Evolutionary conservation across 2,329 filamentous ascomycete genomes (phyloP).

Genomic region (Berkeleyomyces rouxiae): DNA sequence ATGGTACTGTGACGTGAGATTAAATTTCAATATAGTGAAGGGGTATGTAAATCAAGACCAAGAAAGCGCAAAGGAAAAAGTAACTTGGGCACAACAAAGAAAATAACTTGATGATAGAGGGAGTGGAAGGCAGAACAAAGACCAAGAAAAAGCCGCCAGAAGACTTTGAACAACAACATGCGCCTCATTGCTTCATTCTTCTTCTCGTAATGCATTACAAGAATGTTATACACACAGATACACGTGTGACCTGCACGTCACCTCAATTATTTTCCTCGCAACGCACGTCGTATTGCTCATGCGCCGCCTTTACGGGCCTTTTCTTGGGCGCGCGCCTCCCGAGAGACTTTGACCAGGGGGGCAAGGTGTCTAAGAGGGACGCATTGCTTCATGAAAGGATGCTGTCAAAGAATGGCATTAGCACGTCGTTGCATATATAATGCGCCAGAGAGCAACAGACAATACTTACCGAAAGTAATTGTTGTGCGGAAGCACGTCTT

Average conservation of each 20-base stretch:
- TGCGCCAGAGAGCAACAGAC: slow-evolving; percentile 19
- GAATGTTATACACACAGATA: not conserved
- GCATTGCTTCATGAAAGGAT: slow-evolving; percentile 65
- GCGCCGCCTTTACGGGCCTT: slow-evolving; percentile 46
- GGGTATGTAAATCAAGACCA: not conserved
- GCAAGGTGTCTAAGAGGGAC: slow-evolving; percentile 62
- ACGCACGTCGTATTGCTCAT: not conserved
- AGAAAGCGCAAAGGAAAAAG: not conserved
- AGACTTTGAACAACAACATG: slow-evolving; percentile 1
- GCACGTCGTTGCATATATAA: too few relatives aligned
- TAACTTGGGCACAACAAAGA: not conserved
- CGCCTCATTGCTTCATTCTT: not conserved
- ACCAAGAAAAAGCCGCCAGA: not conserved
- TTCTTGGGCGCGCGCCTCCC: slow-evolving; percentile 73
- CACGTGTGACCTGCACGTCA: not conserved
- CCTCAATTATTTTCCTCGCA: not conserved
- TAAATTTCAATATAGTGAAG: not conserved
- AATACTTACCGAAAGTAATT: slow-evolving; percentile 65
- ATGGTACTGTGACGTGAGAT: not conserved
- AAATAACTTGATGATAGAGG: not conserved
- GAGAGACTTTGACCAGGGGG: slow-evolving; percentile 71
- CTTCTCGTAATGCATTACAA: not conserved
- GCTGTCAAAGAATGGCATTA: slow-evolving; percentile 29
- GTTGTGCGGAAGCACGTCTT: slow-evolving; percentile 87
- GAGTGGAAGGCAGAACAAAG: not conserved